Evolutionary conservation across 768 basidiomycete species (phyloP).

Genomic region (Naganishia friedmannii): DNA sequence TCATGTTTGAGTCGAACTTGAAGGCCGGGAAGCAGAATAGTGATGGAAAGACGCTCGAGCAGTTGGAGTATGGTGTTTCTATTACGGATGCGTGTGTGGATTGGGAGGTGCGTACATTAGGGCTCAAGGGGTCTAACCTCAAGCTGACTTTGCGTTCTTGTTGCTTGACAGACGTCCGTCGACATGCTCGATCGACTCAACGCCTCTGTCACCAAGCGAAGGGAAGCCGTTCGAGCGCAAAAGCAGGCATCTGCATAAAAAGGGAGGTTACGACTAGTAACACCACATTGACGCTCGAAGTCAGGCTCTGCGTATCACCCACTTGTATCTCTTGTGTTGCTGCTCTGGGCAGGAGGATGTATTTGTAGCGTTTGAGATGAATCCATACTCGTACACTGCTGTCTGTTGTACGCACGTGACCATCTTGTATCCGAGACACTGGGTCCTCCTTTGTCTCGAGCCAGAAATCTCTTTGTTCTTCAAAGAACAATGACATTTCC

Average conservation of each 20-base stretch:
- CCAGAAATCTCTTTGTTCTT: conserved; percentile 2
- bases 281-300: too few relatives aligned
- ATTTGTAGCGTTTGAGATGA: neutral
- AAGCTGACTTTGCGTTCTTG: conserved; percentile 28
- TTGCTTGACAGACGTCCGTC: conserved; percentile 33
- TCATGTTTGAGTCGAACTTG: conserved; percentile 96
- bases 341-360: too few relatives aligned
- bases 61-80: conserved; percentile 56
- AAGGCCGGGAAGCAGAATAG: conserved; percentile 87
- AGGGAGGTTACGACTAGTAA: too few relatives aligned
- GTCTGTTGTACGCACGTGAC: too few relatives aligned
- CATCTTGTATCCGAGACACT: conserved; percentile 11
- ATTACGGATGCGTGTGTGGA: conserved; percentile 52
- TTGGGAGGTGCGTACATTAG: conserved; percentile 20
- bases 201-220: conserved; percentile 31
- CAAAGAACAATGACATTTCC: neutral
- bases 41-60: conserved; percentile 79
- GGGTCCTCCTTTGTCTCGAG: conserved; percentile 4
- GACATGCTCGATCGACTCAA: conserved; percentile 48
- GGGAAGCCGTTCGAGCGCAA: conserved; percentile 11
- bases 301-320: too few relatives aligned
- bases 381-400: too few relatives aligned
- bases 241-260: too few relatives aligned
- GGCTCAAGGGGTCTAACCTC: neutral
- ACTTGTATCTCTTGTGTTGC: too few relatives aligned